Base-by-base conservation (phyloP, 371 early-diverging fungal genomes). In the Actinomucor elegans region DNA sequence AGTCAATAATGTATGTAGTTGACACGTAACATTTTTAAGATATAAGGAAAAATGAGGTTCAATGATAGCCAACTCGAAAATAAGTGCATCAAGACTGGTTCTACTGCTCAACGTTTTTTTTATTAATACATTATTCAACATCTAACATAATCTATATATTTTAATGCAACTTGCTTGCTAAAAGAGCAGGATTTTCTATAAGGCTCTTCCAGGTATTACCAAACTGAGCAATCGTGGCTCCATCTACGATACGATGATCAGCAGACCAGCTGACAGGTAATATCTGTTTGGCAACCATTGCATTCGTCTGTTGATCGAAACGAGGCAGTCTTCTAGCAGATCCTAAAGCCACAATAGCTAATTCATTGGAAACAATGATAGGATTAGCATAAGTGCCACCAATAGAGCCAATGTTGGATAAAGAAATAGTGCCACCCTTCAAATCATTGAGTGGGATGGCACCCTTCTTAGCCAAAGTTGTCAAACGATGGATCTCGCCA, bases 171-270 rank as follows among this genome's bases (percentile, higher is more conserved):
- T 70, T 56, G 48, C 75, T 80, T 2, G 75, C 69, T 26, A 85
- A 59, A 50, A 78, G 45, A 48, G 74, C 63, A 29, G 92, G 91
- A 49, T 92, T 80, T 73, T 97, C 96, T 26, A 97, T 67, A 47
- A 88, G 81, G 23, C 59, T 52, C 73, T 92, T 94, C 94, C 92
- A 97, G 12, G 69, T 61, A 45, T 79, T 75, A 9, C 87, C 88
- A 70, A 96, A 95, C 52, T 94, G 78, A 34, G 97, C 97, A 51
- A 96, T 80, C 0, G 97, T 95, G 5, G 96, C 97, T 12, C 97
- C 97, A 69, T 96, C 97, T 49, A 96, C 76, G 18, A 97, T 88
- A 24, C 97, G 83, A 72, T 97, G 97, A 67, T 97, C 97, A 12
- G 97, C 97, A n/a, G 89, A 84, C 87, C 90, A 95, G 74, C 92